Percentiles rank a stretch among this genome's conserved stretches.
phyloP scores from a whole-genome alignment of 495 filamentous ascomycete species.

The Aspergillus taichungensis region DNA sequence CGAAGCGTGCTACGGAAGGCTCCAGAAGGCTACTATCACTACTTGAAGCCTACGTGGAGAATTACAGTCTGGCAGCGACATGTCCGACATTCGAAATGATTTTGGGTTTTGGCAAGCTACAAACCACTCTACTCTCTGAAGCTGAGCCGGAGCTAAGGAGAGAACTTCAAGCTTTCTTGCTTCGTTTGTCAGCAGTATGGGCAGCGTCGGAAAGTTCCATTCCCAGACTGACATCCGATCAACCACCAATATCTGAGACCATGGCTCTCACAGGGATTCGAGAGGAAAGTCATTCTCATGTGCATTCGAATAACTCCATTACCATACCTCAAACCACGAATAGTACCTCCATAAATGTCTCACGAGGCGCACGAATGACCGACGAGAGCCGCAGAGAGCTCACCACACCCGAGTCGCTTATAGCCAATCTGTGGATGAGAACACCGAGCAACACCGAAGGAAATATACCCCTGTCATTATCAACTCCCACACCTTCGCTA shows the following conservation, averaged over 20 bases:
- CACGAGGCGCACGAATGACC: constrained; percentile 1
- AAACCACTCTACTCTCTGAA: constrained; percentile 8
- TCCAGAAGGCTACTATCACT: constrained; percentile 24
- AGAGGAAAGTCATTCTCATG: no score
- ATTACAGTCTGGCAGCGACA: constrained; percentile 30
- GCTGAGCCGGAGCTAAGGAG: constrained; percentile 22
- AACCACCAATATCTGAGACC: not conserved
- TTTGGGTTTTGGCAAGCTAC: constrained; percentile 18
- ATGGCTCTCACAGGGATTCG: no score
- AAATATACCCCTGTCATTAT: constrained; percentile 17
- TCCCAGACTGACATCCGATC: not conserved
- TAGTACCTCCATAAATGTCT: not conserved
- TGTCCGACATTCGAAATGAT: constrained; percentile 29
- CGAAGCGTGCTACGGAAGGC: constrained; percentile 21
- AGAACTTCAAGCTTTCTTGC: constrained; percentile 22
- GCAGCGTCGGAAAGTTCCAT: constrained; percentile 5
- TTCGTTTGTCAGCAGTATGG: constrained; percentile 30
- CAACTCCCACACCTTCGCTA: constrained; percentile 26
- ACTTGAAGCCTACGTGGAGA: constrained; percentile 30
- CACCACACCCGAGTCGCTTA: constrained; percentile 16
- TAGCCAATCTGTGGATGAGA: constrained; percentile 26
- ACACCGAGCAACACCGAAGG: constrained; percentile 23
- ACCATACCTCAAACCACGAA: no score
- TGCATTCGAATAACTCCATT: not conserved
- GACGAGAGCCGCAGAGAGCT: constrained; percentile 7